Base-by-base conservation (phyloP, 352 stramenopile genomes). In the Peronospora farinosa region DNA sequence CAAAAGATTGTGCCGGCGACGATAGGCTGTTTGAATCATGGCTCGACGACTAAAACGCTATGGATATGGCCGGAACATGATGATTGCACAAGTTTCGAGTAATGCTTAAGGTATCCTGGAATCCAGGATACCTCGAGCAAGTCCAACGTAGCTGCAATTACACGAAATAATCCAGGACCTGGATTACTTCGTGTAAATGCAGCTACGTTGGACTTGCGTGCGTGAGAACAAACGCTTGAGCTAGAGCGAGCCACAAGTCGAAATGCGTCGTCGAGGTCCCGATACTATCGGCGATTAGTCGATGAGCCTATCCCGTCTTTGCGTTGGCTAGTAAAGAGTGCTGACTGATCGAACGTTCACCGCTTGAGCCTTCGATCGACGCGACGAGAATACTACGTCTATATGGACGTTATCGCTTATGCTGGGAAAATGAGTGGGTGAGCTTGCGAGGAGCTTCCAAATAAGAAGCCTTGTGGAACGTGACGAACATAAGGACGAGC, bases 401-500 rank as follows among this genome's bases (percentile, higher is more conserved):
- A 44, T 44, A 47, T 54, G 49, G 41, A n/a, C 23, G 37, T 42
- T 7, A 28, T 55, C 44, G 40, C 50, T 36, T 35, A 33, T 36
- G 47, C 58, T 67, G 53, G 58, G 53, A 16, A 67, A 67, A 63
- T 39, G 49, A 55, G 40, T 67, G 58, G 58, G 33, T 54, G 25
- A 39, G 53, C 49, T n/a, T 47, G 28, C 35, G 9, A 11, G n/a
- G 9, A 3, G 38, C 28, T 21, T 21, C 19, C 21, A 48, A 63
- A 54, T 59, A 67, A 60, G 53, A 67, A 60, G 40, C 63, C 38
- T 13, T 39, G 25, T 36, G 35, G n/a, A 39, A 43, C 44, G 38
- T 43, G 53, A 55, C 41, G 31, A 63, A 59, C 53, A 63, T 47
- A 59, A 62, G 51, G 53, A 67, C 52, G 57, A 66, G 52, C 47